Evolutionary conservation across 2,329 filamentous ascomycete species (phyloP), one percentile per base, ranked within the genome.

Genomic region (Xenosphaeropsis pyriputrescens): DNA sequence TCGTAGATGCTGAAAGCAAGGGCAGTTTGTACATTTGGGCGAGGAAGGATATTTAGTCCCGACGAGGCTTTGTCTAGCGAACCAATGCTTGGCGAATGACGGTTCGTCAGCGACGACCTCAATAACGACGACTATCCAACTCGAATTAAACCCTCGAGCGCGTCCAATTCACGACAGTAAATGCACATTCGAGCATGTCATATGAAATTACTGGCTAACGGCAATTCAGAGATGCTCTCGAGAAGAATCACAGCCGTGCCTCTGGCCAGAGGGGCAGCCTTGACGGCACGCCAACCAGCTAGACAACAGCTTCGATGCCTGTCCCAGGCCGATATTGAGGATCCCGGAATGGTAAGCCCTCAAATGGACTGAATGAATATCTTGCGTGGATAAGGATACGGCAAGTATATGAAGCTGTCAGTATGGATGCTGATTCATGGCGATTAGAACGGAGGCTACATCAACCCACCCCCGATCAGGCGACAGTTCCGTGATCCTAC

Each of bases 401-500:
- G 4, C 11, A 15, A 15, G 29, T 12, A 9, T 34, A 6, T 8
- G 9, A 18, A 14, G 30, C 8, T 37, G 8, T 26, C 18, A 22
- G 5, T 14, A 37, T 29, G 15, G 22, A 29, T 14, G 22, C 19
- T 31, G 35, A 15, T 29, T 18, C 18, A 11, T n/a, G 18, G 4
- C 14, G 18, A 14, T 15, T 40, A 88, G 82, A 93, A 88, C 60
- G 85, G 84, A 54, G 81, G 80, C 59, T 91, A 85, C 60, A 71
- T 83, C 55, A 85, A 88, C 63, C 82, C 84, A 41, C 75, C 77
- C 12, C 63, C 70, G 39, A 66, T 89, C 61, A 95, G 94, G 70
- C 82, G 89, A 50, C 79, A 86, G 60, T 83, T 85, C 65, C 85
- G 91, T 57, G 91, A 96, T 60, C 91, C 93, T 29, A 75, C 96